Conservation (phyloP, 192 early-diverging fungal species). For the Coemansia sp. region DNA sequence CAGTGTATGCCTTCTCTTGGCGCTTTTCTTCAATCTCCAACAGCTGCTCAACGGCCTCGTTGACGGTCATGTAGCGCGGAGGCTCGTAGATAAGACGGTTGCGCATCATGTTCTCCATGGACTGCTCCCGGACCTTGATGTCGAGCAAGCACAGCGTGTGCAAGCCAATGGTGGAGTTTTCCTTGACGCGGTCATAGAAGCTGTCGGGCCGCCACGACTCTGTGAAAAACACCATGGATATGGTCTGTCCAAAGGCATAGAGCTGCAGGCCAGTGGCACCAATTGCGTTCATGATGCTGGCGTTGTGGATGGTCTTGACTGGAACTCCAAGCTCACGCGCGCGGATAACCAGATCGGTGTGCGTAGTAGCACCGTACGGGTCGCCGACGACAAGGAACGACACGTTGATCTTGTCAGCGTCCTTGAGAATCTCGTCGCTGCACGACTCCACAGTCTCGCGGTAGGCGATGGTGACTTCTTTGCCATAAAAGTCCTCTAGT, state of each 20-base stretch:
- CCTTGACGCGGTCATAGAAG: conserved; percentile 92
- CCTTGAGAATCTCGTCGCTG: conserved; percentile 83
- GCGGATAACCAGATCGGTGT: conserved; percentile 94
- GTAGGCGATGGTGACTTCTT: conserved; percentile 85
- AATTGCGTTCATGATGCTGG: conserved; percentile 99
- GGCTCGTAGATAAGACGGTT: conserved; percentile 95
- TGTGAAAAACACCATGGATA: conserved; percentile 98
- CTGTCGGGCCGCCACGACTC: conserved; percentile 96
- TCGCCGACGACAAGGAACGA: conserved; percentile 98
- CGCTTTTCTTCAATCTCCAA: conserved; percentile 89
- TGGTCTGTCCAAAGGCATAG: conserved; percentile 98
- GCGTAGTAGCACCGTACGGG: conserved; percentile 96
- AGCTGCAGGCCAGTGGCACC: conserved; percentile 95
- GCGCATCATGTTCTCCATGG: conserved; percentile 92
- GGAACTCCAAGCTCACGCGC: conserved; percentile 85
- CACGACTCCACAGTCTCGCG: conserved; percentile 97
- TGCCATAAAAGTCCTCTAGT: conserved; percentile 85
- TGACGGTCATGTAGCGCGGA: conserved; percentile 97
- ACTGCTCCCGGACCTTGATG: conserved; percentile 99
- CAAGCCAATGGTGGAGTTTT: conserved; percentile 80
- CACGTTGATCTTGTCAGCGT: conserved; percentile 88
- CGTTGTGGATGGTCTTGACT: conserved; percentile 95
- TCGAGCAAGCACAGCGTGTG: conserved; percentile 96
- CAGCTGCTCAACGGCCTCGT: conserved; percentile 90
- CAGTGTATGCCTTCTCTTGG: conserved; percentile 71